Evolutionary conservation across 805 yeast genomes (phyloP), one percentile per base, ranked within the genome.

Genomic region (Blastobotrys terrestris): DNA sequence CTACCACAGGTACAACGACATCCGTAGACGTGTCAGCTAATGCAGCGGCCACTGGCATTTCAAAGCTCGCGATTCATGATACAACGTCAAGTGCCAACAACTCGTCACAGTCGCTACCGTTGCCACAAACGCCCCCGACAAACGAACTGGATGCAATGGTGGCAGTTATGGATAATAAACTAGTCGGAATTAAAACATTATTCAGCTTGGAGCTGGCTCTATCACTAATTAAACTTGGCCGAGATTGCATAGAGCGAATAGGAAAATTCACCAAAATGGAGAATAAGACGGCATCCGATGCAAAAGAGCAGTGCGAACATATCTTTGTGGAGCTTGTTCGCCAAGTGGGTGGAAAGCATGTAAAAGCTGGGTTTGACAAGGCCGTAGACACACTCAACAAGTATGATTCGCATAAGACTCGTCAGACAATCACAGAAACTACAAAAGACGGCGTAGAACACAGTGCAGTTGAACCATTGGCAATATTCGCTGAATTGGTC

Each of bases 401-500:
- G 39, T 92, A 90, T 61, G 83, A 85, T 55, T 92, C 96, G 0
- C 65, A 71, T 35, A 68, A 68, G 47, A 57, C 63, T 47, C 63
- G 70, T 4, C 60, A 67, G 3, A 56, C 63, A 1, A 59, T 63
- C 18, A 51, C 60, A 2, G 55, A 45, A 3, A 59, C 55, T 15
- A 53, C 47, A 21, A 26, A 26, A 26, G 57, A 50, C 6, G 58
- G 54, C 1, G 58, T 49, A 18, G 60, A 59, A 42, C 48, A 54
- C 21, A 35, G 45, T 16, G 67, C 71, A 1, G 84, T 87, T n/a
- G 95, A 86, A 57, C 98, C 98, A 0, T 73, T 92, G 50, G 85
- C 85, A 0, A 80, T 87, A 45, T 92, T 94, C 61, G 85, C 95
- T 15, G 97, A 92, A 64, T 76, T 94, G 53, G 94, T 94, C 39